Percentiles rank a stretch among this genome's conserved stretches.
Conservation (phyloP, 345 rosid species). For the Diplotaxis tenuifolia region DNA sequence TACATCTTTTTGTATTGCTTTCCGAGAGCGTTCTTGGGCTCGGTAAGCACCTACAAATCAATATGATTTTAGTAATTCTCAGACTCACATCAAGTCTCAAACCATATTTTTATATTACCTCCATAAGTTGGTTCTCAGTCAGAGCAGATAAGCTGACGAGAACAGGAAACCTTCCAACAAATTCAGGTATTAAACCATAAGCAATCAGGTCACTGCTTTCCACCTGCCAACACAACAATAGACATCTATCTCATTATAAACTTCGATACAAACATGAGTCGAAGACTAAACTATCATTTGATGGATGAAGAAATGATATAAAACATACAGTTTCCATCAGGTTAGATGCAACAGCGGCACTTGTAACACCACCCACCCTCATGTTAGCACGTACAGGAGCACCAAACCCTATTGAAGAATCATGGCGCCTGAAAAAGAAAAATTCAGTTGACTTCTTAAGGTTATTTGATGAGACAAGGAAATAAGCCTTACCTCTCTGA, state of each 20-base stretch:
- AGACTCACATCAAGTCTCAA: neutral
- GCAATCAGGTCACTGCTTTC: slow-evolving; percentile 95
- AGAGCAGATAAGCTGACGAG: slow-evolving; percentile 94
- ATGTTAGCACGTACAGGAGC: slow-evolving; percentile 98
- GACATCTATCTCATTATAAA: slow-evolving; percentile 2
- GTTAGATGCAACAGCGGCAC: slow-evolving; percentile 73
- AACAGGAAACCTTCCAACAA: slow-evolving; percentile 96
- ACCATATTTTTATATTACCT: slow-evolving; percentile 44
- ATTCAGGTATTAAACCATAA: slow-evolving; percentile 96
- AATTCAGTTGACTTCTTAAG: neutral
- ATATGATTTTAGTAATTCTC: slow-evolving; percentile 7
- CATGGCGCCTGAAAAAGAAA: slow-evolving; percentile 63
- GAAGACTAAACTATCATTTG: neutral
- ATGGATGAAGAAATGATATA: neutral
- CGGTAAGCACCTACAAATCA: slow-evolving; percentile 68
- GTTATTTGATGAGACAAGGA: neutral
- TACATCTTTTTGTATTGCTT: slow-evolving; percentile 96
- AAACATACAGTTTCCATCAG: slow-evolving; percentile 84
- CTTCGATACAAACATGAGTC: slow-evolving; percentile 13
- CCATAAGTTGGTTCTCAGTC: slow-evolving; percentile 91
- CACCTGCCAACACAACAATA: slow-evolving; percentile 58
- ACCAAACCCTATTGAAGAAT: slow-evolving; percentile 98
- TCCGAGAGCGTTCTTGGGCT: slow-evolving; percentile 94
- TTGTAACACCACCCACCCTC: slow-evolving; percentile 78
- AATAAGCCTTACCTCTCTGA: slow-evolving; percentile 71